A percentile compares a stretch with the other conserved stretches of the same genome.
phyloP scores from a whole-genome alignment of 495 filamentous ascomycete species.

The Hypomontagnella submonticulosa region DNA sequence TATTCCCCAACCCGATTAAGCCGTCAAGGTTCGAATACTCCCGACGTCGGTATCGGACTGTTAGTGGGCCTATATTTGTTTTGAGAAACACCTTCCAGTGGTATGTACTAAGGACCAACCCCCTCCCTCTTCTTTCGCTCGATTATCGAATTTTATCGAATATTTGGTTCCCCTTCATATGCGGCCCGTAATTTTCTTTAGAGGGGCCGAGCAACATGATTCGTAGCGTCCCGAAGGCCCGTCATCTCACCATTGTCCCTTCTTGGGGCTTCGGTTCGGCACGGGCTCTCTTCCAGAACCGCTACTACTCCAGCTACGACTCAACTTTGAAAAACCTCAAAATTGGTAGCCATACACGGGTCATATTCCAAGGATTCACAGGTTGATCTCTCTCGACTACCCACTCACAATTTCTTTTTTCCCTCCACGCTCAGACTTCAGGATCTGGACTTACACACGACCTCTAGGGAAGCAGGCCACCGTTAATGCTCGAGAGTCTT shows the following conservation, averaged over 20 bases:
- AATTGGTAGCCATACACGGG: slow-evolving; percentile 79
- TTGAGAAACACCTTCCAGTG: no score
- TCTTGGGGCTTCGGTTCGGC: background rate
- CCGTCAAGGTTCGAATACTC: background rate
- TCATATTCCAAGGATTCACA: slow-evolving; percentile 92
- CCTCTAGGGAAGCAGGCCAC: slow-evolving; percentile 68
- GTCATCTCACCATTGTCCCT: background rate
- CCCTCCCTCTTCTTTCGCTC: no score
- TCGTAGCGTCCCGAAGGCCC: slow-evolving; percentile 5
- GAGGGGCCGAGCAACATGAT: slow-evolving; percentile 14
- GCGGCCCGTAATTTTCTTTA: no score
- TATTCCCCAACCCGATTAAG: slow-evolving; percentile 24
- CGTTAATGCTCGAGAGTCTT: slow-evolving; percentile 81
- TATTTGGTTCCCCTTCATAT: no score
- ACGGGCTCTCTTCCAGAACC: background rate
- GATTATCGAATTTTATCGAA: no score
- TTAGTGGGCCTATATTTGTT: background rate
- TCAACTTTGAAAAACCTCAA: slow-evolving; percentile 80
- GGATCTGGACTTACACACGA: slow-evolving; percentile 21
- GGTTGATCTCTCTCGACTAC: slow-evolving; percentile 55
- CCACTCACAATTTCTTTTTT: background rate
- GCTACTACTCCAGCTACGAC: slow-evolving; percentile 49
- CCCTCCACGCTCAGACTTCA: background rate
- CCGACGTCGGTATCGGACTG: slow-evolving; percentile 21
- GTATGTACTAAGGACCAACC: no score